Evolutionary conservation across 805 yeast genomes (phyloP).

Genomic region (Clavispora phyllophila): DNA sequence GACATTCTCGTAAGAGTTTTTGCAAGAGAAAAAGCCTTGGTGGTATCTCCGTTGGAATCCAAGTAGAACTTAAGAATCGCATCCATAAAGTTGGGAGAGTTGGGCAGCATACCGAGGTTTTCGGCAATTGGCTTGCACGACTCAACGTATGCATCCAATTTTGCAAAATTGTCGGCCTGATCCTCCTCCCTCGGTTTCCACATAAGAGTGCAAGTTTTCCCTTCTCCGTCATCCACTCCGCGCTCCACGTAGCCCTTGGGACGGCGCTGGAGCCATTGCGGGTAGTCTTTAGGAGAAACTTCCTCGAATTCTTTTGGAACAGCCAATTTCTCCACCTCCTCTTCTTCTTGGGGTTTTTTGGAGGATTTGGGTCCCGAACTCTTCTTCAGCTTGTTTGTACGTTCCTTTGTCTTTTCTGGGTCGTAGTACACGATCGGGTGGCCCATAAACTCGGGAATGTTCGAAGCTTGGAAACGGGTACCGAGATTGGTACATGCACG

Average conservation of each 20-base stretch:
- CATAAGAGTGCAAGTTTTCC: slow-evolving; percentile 51
- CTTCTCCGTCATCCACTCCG: slow-evolving; percentile 59
- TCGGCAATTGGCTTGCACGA: slow-evolving; percentile 55
- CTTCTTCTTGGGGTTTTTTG: slow-evolving; percentile 14
- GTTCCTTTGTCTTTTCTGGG: slow-evolving; percentile 12
- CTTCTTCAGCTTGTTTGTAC: slow-evolving; percentile 8
- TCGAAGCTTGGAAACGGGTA: slow-evolving; percentile 64
- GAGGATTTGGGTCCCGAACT: slow-evolving; percentile 7
- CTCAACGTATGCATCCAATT: slow-evolving; percentile 50
- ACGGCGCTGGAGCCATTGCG: slow-evolving; percentile 72
- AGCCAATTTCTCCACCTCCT: slow-evolving; percentile 24
- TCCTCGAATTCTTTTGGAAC: slow-evolving; percentile 46
- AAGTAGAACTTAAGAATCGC: slow-evolving; percentile 55
- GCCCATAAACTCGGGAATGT: slow-evolving; percentile 55
- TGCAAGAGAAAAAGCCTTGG: slow-evolving; percentile 43
- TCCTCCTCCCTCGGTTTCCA: slow-evolving; percentile 53
- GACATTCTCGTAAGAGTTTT: slow-evolving; percentile 47
- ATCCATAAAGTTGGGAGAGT: slow-evolving; percentile 81
- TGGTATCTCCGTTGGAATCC: slow-evolving; percentile 46
- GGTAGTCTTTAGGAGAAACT: slow-evolving; percentile 43
- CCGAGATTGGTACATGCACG: slow-evolving; percentile 76
- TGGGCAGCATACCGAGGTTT: slow-evolving; percentile 47
- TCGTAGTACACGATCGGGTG: slow-evolving; percentile 68
- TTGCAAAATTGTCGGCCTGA: slow-evolving; percentile 16
- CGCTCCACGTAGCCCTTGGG: slow-evolving; percentile 82